Base-by-base conservation (phyloP, 2,329 filamentous ascomycete species). In the Albophoma yamanashiensis region DNA sequence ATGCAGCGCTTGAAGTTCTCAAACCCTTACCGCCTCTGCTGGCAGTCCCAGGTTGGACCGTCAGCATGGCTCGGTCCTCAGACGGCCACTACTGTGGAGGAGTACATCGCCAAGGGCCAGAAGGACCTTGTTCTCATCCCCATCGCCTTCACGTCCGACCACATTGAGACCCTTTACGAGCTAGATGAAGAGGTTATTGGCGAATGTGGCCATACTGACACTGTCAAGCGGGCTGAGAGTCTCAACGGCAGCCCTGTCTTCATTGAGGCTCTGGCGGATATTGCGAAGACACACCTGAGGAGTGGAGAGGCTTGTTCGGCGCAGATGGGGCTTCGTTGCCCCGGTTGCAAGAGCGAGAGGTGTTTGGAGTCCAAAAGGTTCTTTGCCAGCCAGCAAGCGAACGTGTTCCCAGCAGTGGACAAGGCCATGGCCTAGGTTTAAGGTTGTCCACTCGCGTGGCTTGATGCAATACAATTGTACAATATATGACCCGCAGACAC, bases 41-140 rank as follows among this genome's bases (percentile, higher is more conserved):
- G 94, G 94, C 94, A 99, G 74, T 97, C 92, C 6, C 94, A 99
- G 75, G 94, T 99, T 64, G 94, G 95, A 9, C 94, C 95, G 0
- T 91, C 88, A 36, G 89, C 94, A 25, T 99, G 94, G 94, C 81
- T 99, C 11, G 94, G 94, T 27, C 92, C 94, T 14, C 94, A 99
- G 74, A 99, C 94, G 0, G 87, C 88, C 62, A 86, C 88, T 65
- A 93, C 92, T 0, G 94, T 99, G 14, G 86, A 92, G 70, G 83
- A 91, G 62, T 95, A 97, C 71, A 86, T 97, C 65, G 85, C 89
- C 70, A 92, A 94, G 74, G 94, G 93, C 0, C 90, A 97, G 70
- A 96, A 88, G 59, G 92, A 99, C 70, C 80, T 99, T 59, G 81
- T 97, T 1, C 80, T 99, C 8, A 91, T 99, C 60, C 94, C 94